Evolutionary conservation across 345 rosid species (phyloP), one percentile per base, ranked within the genome.

Genomic region (Aquilaria sinensis): DNA sequence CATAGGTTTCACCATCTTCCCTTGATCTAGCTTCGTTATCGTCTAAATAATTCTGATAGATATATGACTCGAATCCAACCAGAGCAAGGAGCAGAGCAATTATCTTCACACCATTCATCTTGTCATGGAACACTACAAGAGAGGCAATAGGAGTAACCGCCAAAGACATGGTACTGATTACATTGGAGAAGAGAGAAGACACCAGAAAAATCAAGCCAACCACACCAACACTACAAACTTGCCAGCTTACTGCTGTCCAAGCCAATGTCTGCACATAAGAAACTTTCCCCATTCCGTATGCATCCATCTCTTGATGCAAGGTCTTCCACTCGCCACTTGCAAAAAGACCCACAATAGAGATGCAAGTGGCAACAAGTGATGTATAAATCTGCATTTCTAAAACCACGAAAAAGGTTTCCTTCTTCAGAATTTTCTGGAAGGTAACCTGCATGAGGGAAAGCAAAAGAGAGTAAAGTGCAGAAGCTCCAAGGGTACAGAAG

Each of bases 371-470:
- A 23, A 85, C 80, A 6, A 77, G 57, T 0, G 85, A 66, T 1
- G 87, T 79, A 47, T 74, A 87, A 13, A 87, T 81, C 63, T 82
- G 90, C 90, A 83, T 77, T 43, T 87, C 82, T 68, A 87, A 57
- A 52, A 81, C 90, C 51, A 76, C 82, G 3, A 67, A 65, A 67
- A 80, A 84, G 0, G 82, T 78, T 58, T 79, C 85, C 82, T 61
- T 74, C 59, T 73, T 82, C 58, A 82, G 52, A 53, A 92, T 64
- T 70, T 82, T 87, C 70, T 85, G 82, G 67, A 93, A 93, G 37
- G 87, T 68, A 53, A 76, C 74, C 70, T 93, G 96, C 88, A 86
- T 83, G 16, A 88, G 86, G 47, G 96, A 93, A 41, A 89, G 92
- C 72, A 84, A 43, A 53, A 90, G 97, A 61, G 96, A 83, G 77